These are phyloP conservation scores for Plectosphaerella sp. DNA, from an alignment of 2,329 filamentous ascomycete species.

Conservation along the genomic window DNA sequence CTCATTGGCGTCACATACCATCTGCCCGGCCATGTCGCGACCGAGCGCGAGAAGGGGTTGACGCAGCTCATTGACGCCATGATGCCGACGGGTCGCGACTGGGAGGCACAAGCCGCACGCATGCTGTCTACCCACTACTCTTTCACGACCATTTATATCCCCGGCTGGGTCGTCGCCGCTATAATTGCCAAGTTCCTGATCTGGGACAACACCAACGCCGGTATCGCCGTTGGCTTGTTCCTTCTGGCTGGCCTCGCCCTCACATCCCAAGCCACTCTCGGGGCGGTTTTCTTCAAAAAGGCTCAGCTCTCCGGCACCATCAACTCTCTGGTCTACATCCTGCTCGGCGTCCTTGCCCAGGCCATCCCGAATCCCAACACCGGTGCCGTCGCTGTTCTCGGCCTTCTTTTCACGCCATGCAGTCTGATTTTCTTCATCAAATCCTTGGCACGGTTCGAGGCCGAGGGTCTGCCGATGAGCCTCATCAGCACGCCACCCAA, in stretches of 20 bases:
- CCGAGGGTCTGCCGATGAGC: constrained; percentile 52
- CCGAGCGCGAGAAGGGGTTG: constrained; percentile 66
- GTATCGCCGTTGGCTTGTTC: constrained; percentile 69
- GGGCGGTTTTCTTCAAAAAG: constrained; percentile 78
- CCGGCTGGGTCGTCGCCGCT: constrained; percentile 44
- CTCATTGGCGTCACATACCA: constrained; percentile 69
- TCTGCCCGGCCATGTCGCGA: constrained; percentile 64
- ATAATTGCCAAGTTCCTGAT: constrained; percentile 59
- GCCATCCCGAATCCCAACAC: constrained; percentile 60
- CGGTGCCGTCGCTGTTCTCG: constrained; percentile 62
- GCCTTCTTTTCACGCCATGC: constrained; percentile 78
- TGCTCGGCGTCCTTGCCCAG: constrained; percentile 80
- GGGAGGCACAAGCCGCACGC: constrained; percentile 24
- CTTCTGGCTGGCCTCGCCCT: constrained; percentile 73
- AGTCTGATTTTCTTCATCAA: constrained; percentile 81
- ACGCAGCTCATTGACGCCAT: constrained; percentile 73
- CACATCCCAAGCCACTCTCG: constrained; percentile 75
- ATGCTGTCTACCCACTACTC: constrained; percentile 59
- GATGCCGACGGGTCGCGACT: constrained; percentile 60
- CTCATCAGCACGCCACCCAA: constrained; percentile 58
- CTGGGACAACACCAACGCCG: constrained; percentile 59
- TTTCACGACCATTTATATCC: constrained; percentile 62
- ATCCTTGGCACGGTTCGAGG: constrained; percentile 73
- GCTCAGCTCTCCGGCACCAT: constrained; percentile 84
- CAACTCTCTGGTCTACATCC: constrained; percentile 65